phyloP scores from a whole-genome alignment of 176 grass and related monocot genomes.

The Tillandsia leiboldiana region DNA sequence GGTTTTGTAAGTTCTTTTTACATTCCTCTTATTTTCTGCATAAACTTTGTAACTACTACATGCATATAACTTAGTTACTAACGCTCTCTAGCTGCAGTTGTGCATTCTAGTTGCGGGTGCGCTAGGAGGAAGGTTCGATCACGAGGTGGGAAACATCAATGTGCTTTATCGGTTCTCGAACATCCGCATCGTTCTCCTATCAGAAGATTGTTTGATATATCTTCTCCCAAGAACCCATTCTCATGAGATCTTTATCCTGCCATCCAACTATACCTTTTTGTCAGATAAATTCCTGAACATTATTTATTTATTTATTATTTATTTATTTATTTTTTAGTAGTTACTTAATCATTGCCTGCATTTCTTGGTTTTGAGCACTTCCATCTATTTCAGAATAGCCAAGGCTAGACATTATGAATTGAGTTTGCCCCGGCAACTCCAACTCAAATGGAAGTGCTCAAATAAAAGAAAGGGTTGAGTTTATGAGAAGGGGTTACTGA shows the following conservation, averaged over 20 bases:
- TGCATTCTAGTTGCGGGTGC: constrained; percentile 76
- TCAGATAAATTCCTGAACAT: neutral
- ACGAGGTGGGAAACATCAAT: constrained; percentile 96
- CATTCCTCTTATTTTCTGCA: constrained; percentile 9
- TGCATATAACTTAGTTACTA: neutral
- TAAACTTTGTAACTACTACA: neutral
- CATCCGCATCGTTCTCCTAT: constrained; percentile 56
- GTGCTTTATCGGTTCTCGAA: constrained; percentile 59
- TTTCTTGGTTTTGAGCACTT: too few species aligned
- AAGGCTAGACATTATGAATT: too few species aligned
- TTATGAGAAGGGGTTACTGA: too few species aligned
- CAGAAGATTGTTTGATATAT: constrained; percentile 67
- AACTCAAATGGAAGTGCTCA: too few species aligned
- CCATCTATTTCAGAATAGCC: too few species aligned
- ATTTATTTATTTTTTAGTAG: neutral
- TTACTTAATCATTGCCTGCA: too few species aligned
- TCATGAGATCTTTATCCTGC: constrained; percentile 56
- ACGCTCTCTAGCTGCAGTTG: constrained; percentile 33
- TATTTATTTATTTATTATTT: too few species aligned
- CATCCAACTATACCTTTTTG: neutral
- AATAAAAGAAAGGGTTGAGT: too few species aligned
- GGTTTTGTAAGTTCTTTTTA: neutral
- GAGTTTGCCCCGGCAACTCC: too few species aligned
- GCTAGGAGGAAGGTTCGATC: constrained; percentile 85
- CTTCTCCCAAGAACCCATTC: constrained; percentile 59